Conservation (phyloP, 768 basidiomycete species). For the Tricholoma bakamatsutake region DNA sequence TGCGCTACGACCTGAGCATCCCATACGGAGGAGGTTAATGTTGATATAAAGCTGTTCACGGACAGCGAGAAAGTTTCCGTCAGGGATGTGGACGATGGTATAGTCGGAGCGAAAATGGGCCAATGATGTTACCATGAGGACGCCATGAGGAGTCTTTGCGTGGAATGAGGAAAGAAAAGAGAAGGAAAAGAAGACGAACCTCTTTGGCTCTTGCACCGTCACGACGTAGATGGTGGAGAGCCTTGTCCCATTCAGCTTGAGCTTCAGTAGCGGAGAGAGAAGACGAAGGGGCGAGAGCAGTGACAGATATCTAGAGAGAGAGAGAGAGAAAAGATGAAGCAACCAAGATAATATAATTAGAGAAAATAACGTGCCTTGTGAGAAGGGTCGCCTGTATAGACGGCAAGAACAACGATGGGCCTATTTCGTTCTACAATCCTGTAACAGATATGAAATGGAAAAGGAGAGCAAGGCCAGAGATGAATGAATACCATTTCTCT, state of each 20-base stretch:
- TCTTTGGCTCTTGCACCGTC: slow-evolving; percentile 73
- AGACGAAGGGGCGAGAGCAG: slow-evolving; percentile 43
- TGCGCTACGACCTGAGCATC: slow-evolving; percentile 70
- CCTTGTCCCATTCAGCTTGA: slow-evolving; percentile 53
- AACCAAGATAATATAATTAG: background rate
- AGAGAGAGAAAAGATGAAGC: slow-evolving; percentile 1
- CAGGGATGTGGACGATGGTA: slow-evolving; percentile 75
- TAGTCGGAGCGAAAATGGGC: slow-evolving; percentile 86
- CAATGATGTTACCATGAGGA: slow-evolving; percentile 76
- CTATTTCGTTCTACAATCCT: slow-evolving; percentile 68
- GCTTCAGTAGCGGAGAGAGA: slow-evolving; percentile 38
- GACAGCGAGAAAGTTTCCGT: slow-evolving; percentile 57
- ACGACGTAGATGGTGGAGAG: slow-evolving; percentile 54
- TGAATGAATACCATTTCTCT: slow-evolving; percentile 61
- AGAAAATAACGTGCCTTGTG: slow-evolving; percentile 45
- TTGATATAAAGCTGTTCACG: slow-evolving; percentile 73
- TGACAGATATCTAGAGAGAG: slow-evolving; percentile 47
- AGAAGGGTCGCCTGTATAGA: slow-evolving; percentile 69
- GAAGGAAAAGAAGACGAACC: slow-evolving; percentile 24
- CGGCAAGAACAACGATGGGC: slow-evolving; percentile 55
- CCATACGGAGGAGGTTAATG: slow-evolving; percentile 80
- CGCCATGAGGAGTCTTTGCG: slow-evolving; percentile 54
- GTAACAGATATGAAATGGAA: background rate
- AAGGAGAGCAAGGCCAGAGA: background rate
- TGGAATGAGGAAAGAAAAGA: background rate